Evolutionary conservation across 805 yeast genomes (phyloP).

Genomic region (Nakazawaea wyomingensis): DNA sequence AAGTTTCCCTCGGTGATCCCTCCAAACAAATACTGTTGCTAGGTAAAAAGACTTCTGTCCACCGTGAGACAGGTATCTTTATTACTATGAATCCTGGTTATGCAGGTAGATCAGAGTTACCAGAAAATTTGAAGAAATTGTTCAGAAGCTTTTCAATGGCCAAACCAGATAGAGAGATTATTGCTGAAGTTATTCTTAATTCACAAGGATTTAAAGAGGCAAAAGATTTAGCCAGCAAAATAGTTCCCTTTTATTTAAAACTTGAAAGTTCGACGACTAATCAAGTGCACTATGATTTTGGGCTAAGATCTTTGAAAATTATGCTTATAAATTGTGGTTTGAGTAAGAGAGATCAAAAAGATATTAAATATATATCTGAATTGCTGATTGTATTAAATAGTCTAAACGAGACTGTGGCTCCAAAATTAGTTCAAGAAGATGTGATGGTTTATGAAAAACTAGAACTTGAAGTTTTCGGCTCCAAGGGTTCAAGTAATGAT

Average conservation of each 20-base stretch:
- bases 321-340: constrained; percentile 58
- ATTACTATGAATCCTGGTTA: constrained; percentile 91
- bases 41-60: constrained; percentile 34
- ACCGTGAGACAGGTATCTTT: constrained; percentile 62
- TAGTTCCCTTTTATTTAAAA: constrained; percentile 50
- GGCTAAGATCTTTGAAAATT: constrained; percentile 74
- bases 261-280: constrained; percentile 37
- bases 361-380: constrained; percentile 18
- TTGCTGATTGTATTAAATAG: constrained; percentile 40
- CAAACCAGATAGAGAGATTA: constrained; percentile 61
- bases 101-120: constrained; percentile 74
- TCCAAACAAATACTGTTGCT: constrained; percentile 33
- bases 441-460: constrained; percentile 30
- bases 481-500: constrained; percentile 18
- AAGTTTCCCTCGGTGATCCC: constrained; percentile 36
- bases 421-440: constrained; percentile 59
- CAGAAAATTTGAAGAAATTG: constrained; percentile 77
- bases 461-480: constrained; percentile 23
- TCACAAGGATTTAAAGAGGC: constrained; percentile 66
- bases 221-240: constrained; percentile 32
- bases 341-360: constrained; percentile 22
- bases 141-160: constrained; percentile 75
- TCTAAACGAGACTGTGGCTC: constrained; percentile 57
- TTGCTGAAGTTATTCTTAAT: constrained; percentile 65
- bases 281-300: constrained; percentile 87